These are phyloP conservation scores for Colletotrichum sp. DNA, from an alignment of 2,329 filamentous ascomycete genomes.

Conservation along the genomic window DNA sequence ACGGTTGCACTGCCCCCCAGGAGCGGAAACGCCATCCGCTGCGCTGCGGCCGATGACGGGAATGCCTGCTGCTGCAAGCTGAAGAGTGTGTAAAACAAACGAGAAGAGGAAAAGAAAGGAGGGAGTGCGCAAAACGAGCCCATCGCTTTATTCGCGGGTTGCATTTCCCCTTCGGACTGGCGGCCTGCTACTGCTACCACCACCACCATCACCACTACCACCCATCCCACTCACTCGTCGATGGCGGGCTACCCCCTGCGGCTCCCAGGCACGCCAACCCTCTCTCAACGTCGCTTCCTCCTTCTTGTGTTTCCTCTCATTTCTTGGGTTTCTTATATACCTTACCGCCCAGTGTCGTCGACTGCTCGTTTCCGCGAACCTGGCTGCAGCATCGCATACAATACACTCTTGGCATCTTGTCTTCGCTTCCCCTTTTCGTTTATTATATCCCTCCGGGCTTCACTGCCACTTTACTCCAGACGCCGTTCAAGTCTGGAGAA, in stretches of 20 bases:
- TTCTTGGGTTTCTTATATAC: background rate
- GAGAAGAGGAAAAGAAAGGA: background rate
- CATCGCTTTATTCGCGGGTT: background rate
- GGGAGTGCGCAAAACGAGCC: background rate
- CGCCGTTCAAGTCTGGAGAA: background rate
- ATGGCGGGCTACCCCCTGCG: background rate
- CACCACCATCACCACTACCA: background rate
- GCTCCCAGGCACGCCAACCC: background rate
- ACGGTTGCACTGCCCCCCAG: background rate
- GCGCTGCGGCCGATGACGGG: background rate
- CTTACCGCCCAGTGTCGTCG: background rate
- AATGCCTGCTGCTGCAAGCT: background rate
- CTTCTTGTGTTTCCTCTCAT: background rate
- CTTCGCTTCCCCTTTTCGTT: background rate
- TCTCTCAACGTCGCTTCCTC: background rate
- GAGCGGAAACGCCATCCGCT: background rate
- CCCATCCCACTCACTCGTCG: background rate
- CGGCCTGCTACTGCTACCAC: background rate
- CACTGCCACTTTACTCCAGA: background rate
- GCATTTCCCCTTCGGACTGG: background rate
- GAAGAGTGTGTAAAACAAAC: background rate
- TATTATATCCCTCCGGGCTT: background rate
- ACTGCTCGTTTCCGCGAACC: background rate
- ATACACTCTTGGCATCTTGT: conserved; percentile 6
- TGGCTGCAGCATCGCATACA: background rate